Percentiles rank a stretch among this genome's conserved stretches.
Evolutionary conservation across 2,329 filamentous ascomycete genomes (phyloP).

Genomic region (Cryphonectria parasitica): DNA sequence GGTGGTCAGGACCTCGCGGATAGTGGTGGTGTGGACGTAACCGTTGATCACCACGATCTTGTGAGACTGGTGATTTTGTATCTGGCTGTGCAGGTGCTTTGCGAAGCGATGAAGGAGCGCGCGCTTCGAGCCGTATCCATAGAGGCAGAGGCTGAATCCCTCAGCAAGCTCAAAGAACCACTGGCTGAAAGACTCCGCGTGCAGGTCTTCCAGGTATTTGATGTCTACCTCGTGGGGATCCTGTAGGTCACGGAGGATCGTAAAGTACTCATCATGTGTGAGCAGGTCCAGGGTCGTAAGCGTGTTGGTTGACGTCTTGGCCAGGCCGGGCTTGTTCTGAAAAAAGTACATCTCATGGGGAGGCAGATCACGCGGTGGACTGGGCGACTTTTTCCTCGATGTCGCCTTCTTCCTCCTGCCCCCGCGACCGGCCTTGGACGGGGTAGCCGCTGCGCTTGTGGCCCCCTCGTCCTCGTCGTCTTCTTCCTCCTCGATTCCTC

Average conservation of each 20-base stretch:
- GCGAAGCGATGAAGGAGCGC: conserved; percentile 76
- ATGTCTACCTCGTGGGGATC: conserved; percentile 75
- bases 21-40: conserved; percentile 68
- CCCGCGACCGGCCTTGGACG: conserved; percentile 51
- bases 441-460: conserved; percentile 41
- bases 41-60: conserved; percentile 87
- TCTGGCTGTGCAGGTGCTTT: conserved; percentile 62
- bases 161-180: conserved; percentile 91
- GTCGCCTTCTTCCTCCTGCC: conserved; percentile 48
- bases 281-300: conserved; percentile 75
- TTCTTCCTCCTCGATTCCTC: conserved; percentile 32
- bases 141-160: conserved; percentile 86
- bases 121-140: conserved; percentile 91
- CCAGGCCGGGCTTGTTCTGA: conserved; percentile 80
- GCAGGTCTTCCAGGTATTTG: conserved; percentile 72
- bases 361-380: conserved; percentile 79
- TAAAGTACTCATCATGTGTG: conserved; percentile 91
- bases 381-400: conserved; percentile 68
- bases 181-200: conserved; percentile 82
- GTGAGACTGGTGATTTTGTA: conserved; percentile 44
- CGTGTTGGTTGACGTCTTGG: conserved; percentile 86
- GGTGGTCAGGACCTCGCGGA: conserved; percentile 71
- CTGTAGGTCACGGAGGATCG: conserved; percentile 62
- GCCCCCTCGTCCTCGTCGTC: conserved; percentile 30
- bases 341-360: conserved; percentile 92